phyloP scores from a whole-genome alignment of 2,329 filamentous ascomycete species.

The Aspergillus phoenicis region DNA sequence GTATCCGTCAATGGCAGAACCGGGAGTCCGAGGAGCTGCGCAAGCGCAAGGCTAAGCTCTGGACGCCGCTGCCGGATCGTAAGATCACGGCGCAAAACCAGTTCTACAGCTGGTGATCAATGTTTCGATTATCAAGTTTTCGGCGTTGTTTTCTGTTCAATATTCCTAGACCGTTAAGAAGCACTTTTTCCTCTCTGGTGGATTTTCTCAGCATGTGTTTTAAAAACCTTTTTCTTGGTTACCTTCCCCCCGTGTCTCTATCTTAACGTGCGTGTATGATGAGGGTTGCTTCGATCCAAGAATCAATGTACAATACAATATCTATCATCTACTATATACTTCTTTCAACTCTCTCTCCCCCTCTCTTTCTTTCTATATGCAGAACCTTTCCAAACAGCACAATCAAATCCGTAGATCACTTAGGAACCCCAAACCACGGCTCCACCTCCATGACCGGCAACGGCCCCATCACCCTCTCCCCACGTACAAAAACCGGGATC shows the following conservation, averaged over 20 bases:
- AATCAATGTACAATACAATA: conserved; percentile 18
- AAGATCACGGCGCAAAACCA: conserved; percentile 81
- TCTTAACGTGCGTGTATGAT: not conserved
- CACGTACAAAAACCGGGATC: conserved; percentile 55
- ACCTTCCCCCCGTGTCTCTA: not conserved
- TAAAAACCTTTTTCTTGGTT: not conserved
- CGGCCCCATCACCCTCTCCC: conserved; percentile 31
- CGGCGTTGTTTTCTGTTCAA: conserved; percentile 30
- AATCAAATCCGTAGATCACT: not conserved
- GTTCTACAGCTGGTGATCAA: conserved; percentile 82
- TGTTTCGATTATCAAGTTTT: conserved; percentile 16
- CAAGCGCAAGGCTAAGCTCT: conserved; percentile 73
- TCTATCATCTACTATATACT: not conserved
- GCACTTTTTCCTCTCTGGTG: conserved; percentile 19
- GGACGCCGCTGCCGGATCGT: conserved; percentile 85
- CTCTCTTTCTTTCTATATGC: not conserved
- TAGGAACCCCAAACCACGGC: conserved; percentile 27
- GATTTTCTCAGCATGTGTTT: conserved; percentile 19
- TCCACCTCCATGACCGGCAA: conserved; percentile 25
- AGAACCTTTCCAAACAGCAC: too few relatives aligned
- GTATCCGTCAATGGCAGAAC: conserved; percentile 78
- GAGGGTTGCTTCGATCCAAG: not conserved
- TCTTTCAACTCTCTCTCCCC: too few relatives aligned
- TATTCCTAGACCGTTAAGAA: conserved; percentile 28
- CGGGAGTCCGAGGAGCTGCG: conserved; percentile 75